A percentile compares a stretch with the other conserved stretches of the same genome.
These are phyloP conservation scores for Podosphaera xanthii DNA, from an alignment of 2,329 filamentous ascomycete genomes.

Conservation along the genomic window DNA sequence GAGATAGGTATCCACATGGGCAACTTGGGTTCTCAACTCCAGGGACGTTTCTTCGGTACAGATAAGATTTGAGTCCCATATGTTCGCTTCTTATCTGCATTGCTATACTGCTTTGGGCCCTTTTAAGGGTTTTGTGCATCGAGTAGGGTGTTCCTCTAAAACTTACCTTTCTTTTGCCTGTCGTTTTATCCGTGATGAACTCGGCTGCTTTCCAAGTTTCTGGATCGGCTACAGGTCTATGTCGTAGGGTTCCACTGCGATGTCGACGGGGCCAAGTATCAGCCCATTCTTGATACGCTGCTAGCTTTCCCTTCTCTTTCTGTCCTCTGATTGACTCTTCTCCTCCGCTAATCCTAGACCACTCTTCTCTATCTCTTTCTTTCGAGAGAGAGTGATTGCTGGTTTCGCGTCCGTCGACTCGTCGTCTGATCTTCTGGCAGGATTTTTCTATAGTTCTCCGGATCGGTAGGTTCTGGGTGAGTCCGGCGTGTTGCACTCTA, in stretches of 20 bases:
- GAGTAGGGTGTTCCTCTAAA: neutral
- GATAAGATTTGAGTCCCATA: neutral
- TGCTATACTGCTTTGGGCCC: neutral
- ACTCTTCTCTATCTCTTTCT: too few species aligned
- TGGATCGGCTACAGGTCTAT: neutral
- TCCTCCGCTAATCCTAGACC: neutral
- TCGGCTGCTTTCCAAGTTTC: neutral
- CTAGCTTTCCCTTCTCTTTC: neutral
- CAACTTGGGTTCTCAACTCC: neutral
- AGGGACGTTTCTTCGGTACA: neutral
- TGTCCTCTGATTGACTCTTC: neutral
- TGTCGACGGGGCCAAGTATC: neutral
- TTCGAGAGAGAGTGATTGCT: too few species aligned
- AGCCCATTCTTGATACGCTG: neutral
- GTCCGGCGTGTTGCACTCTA: neutral
- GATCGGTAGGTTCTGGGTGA: neutral
- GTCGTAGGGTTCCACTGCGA: neutral
- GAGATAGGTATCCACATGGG: neutral
- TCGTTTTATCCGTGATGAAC: neutral
- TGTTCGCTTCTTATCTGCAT: too few species aligned
- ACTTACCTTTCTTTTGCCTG: neutral
- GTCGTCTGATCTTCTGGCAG: neutral
- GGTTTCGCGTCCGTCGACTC: too few species aligned
- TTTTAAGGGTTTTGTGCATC: neutral
- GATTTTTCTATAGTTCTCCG: neutral